Conservation (phyloP, 2,329 filamentous ascomycete species). For the Hypoxylon sp. region DNA sequence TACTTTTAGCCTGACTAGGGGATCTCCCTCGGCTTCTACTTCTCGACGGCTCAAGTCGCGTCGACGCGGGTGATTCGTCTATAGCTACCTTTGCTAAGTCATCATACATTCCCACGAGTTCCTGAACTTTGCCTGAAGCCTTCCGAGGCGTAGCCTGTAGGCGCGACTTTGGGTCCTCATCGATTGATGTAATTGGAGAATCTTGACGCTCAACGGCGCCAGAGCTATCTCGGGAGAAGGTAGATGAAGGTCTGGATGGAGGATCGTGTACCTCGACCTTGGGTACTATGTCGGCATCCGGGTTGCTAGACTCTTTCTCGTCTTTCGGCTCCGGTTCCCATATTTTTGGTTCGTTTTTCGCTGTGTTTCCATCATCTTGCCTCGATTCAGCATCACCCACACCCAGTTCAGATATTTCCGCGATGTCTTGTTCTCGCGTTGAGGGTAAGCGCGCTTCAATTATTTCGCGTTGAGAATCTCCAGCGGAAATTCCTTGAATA, state of each 20-base stretch:
- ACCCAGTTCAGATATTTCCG: not conserved
- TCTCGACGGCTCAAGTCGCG: slow-evolving; percentile 23
- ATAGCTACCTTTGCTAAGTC: slow-evolving; percentile 53
- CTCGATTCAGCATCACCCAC: slow-evolving; percentile 3
- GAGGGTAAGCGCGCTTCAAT: slow-evolving; percentile 7
- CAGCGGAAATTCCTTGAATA: slow-evolving; percentile 8
- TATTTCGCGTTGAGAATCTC: slow-evolving; percentile 14
- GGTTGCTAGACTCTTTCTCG: slow-evolving; percentile 15
- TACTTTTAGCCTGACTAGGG: slow-evolving; percentile 17
- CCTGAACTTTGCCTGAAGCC: slow-evolving; percentile 60
- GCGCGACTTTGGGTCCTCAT: slow-evolving; percentile 53
- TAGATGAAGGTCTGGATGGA: slow-evolving; percentile 47
- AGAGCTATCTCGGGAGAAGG: slow-evolving; percentile 48
- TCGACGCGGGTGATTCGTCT: slow-evolving; percentile 44
- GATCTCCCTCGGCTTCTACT: slow-evolving; percentile 23
- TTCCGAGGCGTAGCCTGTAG: slow-evolving; percentile 47
- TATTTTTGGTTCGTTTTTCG: slow-evolving; percentile 1
- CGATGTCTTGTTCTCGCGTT: slow-evolving; percentile 8
- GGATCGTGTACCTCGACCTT: slow-evolving; percentile 37
- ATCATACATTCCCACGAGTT: slow-evolving; percentile 64
- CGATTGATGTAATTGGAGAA: slow-evolving; percentile 60
- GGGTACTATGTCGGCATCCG: slow-evolving; percentile 17
- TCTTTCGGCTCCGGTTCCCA: slow-evolving; percentile 4
- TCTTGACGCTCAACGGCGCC: slow-evolving; percentile 52
- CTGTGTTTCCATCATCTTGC: slow-evolving; percentile 4